A percentile compares a stretch with the other conserved stretches of the same genome.
Conservation (phyloP, 768 basidiomycete species). For the Amanita thiersii region DNA sequence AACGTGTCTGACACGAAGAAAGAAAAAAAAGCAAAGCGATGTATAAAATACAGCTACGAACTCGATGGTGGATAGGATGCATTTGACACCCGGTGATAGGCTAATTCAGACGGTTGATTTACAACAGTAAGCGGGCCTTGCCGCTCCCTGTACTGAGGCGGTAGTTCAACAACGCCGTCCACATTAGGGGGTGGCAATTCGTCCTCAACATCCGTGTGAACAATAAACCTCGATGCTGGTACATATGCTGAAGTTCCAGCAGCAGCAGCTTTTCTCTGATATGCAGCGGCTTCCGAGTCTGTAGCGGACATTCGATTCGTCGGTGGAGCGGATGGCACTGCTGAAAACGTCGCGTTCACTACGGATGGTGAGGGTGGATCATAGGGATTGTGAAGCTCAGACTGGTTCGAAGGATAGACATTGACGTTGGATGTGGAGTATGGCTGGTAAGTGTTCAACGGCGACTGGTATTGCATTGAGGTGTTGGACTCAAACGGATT, state of each 20-base stretch:
- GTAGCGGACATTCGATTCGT: neutral
- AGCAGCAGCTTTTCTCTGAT: constrained; percentile 46
- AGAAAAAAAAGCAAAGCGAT: constrained; percentile 3
- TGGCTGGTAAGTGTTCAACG: constrained; percentile 4
- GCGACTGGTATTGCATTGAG: constrained; percentile 8
- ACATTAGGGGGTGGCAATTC: constrained; percentile 29
- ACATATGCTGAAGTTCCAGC: constrained; percentile 32
- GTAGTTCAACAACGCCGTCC: constrained; percentile 61
- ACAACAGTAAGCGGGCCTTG: constrained; percentile 13
- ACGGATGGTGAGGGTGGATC: constrained; percentile 2
- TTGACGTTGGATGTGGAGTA: constrained; percentile 9
- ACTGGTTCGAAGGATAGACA: neutral
- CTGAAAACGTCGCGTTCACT: neutral
- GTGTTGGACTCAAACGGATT: constrained; percentile 4
- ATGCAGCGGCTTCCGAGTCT: neutral
- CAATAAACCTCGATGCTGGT: constrained; percentile 45
- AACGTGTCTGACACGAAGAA: neutral
- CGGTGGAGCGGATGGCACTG: neutral
- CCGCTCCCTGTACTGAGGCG: constrained; percentile 61
- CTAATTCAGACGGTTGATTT: neutral
- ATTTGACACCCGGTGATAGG: neutral
- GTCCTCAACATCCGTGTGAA: constrained; percentile 69
- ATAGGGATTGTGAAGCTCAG: constrained; percentile 19
- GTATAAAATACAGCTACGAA: constrained; percentile 1
- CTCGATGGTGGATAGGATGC: neutral